A percentile compares a stretch with the other conserved stretches of the same genome.
Evolutionary conservation across 371 early-diverging fungal species (phyloP).

Genomic region (Caulochytrium protostelioides): DNA sequence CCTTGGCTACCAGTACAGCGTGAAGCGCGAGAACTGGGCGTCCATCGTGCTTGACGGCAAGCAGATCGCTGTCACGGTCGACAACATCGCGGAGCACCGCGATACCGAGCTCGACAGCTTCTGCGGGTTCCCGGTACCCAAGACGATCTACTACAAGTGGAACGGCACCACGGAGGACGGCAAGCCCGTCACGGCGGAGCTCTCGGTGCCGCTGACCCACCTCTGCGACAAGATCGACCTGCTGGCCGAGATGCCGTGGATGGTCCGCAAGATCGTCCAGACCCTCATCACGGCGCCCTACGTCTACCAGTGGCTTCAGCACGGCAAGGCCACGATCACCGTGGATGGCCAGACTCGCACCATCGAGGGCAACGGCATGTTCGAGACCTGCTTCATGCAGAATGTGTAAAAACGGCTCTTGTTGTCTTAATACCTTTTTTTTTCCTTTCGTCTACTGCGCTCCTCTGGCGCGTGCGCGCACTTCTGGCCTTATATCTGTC

Average conservation of each 20-base stretch:
- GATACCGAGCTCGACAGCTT: constrained; percentile 21
- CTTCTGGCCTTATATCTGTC: too few relatives aligned
- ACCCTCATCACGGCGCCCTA: constrained; percentile 80
- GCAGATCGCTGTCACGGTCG: constrained; percentile 45
- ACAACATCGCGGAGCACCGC: constrained; percentile 38
- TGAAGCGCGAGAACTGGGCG: constrained; percentile 45
- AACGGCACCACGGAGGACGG: constrained; percentile 49
- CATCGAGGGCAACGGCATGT: too few relatives aligned
- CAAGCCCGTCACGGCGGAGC: constrained; percentile 35
- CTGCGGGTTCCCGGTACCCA: constrained; percentile 52
- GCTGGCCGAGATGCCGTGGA: constrained; percentile 63
- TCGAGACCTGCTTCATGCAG: too few relatives aligned
- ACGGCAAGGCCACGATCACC: constrained; percentile 33
- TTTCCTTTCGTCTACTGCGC: too few relatives aligned
- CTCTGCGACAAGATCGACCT: constrained; percentile 52
- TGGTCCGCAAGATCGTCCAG: constrained; percentile 68
- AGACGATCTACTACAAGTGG: constrained; percentile 40
- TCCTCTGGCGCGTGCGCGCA: too few relatives aligned
- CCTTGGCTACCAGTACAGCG: constrained; percentile 38
- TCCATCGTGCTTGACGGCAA: constrained; percentile 41
- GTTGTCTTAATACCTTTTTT: too few relatives aligned
- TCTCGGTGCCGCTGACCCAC: constrained; percentile 34
- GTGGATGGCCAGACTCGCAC: constrained; percentile 49
- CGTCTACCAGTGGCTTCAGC: constrained; percentile 67
- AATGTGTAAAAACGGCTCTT: too few relatives aligned